These are phyloP conservation scores for Phytopythium sindhum DNA, from an alignment of 352 stramenopile genomes.

Conservation along the genomic window DNA sequence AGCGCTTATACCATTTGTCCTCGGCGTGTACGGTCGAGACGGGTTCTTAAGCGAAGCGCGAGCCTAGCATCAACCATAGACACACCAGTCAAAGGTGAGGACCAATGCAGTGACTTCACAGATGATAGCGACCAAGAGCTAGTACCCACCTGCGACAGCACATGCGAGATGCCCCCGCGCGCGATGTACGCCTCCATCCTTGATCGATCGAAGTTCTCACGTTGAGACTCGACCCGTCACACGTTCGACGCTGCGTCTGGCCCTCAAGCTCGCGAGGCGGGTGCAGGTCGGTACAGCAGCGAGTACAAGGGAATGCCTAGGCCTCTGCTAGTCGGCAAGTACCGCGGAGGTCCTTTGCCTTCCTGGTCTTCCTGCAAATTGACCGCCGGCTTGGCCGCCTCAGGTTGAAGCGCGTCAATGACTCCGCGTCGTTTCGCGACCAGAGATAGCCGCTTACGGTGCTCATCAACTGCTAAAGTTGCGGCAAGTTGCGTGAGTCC, in stretches of 20 bases:
- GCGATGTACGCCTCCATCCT: constrained; percentile 74
- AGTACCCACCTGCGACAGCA: constrained; percentile 55
- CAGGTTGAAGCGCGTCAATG: constrained; percentile 1
- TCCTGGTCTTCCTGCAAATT: neutral
- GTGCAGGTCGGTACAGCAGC: neutral
- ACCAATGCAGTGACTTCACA: neutral
- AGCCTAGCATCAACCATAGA: constrained; percentile 27
- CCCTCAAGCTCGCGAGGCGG: neutral
- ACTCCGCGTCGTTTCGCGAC: constrained; percentile 27
- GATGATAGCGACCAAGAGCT: neutral
- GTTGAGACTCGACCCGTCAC: neutral
- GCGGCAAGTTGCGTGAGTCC: neutral
- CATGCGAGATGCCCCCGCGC: constrained; percentile 71
- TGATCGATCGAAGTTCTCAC: neutral
- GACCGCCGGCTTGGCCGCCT: neutral
- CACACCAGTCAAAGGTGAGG: neutral
- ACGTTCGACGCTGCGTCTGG: neutral
- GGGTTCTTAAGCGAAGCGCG: constrained; percentile 79
- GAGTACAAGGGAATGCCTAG: neutral
- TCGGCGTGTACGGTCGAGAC: constrained; percentile 74
- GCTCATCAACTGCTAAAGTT: neutral
- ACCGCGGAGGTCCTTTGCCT: neutral
- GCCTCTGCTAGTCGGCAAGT: neutral
- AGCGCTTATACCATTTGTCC: constrained; percentile 29
- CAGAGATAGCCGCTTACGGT: constrained; percentile 15